These are phyloP conservation scores for Rhodotorula sp. DNA, from an alignment of 1,284 basidiomycete species.

Conservation along the genomic window DNA sequence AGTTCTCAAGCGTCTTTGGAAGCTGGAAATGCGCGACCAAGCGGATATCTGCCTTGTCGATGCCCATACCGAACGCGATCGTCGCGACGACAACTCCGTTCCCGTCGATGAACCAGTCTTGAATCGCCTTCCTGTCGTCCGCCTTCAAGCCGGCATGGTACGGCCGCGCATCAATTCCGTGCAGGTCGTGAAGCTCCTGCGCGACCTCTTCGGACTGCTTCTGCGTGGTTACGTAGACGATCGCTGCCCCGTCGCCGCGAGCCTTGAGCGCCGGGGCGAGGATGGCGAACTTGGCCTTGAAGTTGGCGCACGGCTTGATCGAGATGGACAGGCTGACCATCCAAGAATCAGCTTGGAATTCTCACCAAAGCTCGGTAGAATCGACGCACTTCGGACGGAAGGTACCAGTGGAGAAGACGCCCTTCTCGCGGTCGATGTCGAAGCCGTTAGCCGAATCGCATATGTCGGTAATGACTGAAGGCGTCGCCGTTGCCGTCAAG, in stretches of 20 bases:
- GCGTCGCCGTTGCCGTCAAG: conserved; percentile 50
- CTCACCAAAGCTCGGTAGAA: no score
- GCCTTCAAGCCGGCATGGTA: conserved; percentile 51
- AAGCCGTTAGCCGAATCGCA: conserved; percentile 44
- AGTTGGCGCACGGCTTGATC: conserved; percentile 22
- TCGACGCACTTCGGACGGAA: conserved; percentile 25
- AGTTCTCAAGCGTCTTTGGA: conserved; percentile 66
- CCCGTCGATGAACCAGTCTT: conserved; percentile 49
- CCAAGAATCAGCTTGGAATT: not conserved
- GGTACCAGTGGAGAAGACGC: conserved; percentile 37
- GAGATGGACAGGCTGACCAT: conserved; percentile 15
- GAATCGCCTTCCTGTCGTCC: conserved; percentile 47
- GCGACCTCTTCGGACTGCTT: conserved; percentile 48
- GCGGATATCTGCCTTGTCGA: conserved; percentile 81
- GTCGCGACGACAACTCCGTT: conserved; percentile 51
- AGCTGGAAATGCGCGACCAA: conserved; percentile 71
- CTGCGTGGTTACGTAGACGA: conserved; percentile 51
- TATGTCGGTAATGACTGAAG: conserved; percentile 47
- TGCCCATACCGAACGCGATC: conserved; percentile 68
- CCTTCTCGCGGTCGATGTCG: conserved; percentile 33
- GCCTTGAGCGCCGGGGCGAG: conserved; percentile 34
- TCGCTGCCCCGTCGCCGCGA: conserved; percentile 46
- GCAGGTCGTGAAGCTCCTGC: conserved; percentile 41
- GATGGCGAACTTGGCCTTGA: conserved; percentile 26
- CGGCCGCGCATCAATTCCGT: conserved; percentile 41